These are phyloP conservation scores for Gossypium australe DNA, from an alignment of 345 rosid species.

Conservation along the genomic window DNA sequence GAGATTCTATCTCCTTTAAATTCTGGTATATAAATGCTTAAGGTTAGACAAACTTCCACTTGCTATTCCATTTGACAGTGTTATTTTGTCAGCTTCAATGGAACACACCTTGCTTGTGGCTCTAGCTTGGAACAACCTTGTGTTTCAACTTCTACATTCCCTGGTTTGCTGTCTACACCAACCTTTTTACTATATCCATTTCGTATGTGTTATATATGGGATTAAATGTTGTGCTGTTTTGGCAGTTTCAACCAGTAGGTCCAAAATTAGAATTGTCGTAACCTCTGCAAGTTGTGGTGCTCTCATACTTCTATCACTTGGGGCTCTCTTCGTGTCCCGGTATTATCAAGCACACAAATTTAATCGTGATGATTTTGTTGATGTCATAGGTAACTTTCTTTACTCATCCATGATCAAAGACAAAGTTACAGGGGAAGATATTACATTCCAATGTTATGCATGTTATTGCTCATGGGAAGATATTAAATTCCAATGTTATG, in stretches of 20 bases:
- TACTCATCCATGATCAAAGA: background rate
- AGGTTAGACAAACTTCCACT: background rate
- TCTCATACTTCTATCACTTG: constrained; percentile 38
- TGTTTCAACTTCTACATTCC: constrained; percentile 43
- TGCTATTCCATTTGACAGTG: background rate
- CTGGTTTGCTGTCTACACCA: constrained; percentile 37
- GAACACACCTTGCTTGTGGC: constrained; percentile 65
- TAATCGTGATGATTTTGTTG: constrained; percentile 52
- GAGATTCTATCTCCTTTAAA: background rate
- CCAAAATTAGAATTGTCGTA: constrained; percentile 50
- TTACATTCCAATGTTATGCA: background rate
- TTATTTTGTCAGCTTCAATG: constrained; percentile 55
- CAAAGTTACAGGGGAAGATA: too few relatives aligned
- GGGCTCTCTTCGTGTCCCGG: constrained; percentile 46
- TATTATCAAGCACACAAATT: constrained; percentile 36
- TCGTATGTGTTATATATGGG: background rate
- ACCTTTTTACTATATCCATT: background rate
- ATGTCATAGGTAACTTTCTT: constrained; percentile 59
- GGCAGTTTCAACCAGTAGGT: constrained; percentile 51
- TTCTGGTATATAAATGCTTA: background rate
- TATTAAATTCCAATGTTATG: background rate
- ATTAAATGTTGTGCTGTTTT: constrained; percentile 8
- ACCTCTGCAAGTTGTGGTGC: constrained; percentile 52
- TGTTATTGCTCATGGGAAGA: background rate
- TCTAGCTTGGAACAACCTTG: constrained; percentile 65